Base-by-base conservation (phyloP, 345 rosid species). In the Ceriops decandra region DNA sequence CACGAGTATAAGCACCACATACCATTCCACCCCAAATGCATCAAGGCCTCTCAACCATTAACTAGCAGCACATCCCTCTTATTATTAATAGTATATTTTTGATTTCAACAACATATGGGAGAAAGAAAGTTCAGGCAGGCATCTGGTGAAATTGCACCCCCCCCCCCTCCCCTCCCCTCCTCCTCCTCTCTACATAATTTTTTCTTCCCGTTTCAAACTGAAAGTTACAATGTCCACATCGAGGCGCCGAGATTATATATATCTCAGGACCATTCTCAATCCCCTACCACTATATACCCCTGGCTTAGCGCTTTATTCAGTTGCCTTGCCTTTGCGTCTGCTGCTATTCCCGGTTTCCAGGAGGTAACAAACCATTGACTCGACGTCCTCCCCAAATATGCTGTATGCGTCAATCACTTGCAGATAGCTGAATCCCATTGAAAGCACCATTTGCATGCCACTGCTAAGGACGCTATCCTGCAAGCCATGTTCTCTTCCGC, bases 381-480 rank as follows among this genome's bases (percentile, higher is more conserved):
- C 96, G 16, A 92, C 95, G 22, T 95, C 98, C 13, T 95, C 99
- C 32, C 98, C 99, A 8, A 92, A 95, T 71, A 95, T 89, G 83
- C 93, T 89, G 79, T 89, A 87, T 3, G 99, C 99, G 81, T 92
- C 95, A 1, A 85, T 79, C 36, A 74, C 96, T 82, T 95, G 98
- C 68, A 84, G 71, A 70, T 95, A 92, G 80, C 88, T 87, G 82
- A 95, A 95, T 68, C 97, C 99, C 99, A 95, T 92, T 2, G 98
- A 88, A 77, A 95, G 70, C 57, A 95, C 82, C 72, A 88, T 77
- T 80, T 83, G 90, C 64, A 90, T 75, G 57, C 97, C 77, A 26
- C 89, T 84, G 85, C 95, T 92, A 5, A 90, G 83, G 6, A 70
- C 87, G 0, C 36, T 75, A 38, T 81, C 87, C 61, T 66, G 85